Evolutionary conservation across 495 filamentous ascomycete genomes (phyloP).

Genomic region (Lasiosphaeris hirsuta): DNA sequence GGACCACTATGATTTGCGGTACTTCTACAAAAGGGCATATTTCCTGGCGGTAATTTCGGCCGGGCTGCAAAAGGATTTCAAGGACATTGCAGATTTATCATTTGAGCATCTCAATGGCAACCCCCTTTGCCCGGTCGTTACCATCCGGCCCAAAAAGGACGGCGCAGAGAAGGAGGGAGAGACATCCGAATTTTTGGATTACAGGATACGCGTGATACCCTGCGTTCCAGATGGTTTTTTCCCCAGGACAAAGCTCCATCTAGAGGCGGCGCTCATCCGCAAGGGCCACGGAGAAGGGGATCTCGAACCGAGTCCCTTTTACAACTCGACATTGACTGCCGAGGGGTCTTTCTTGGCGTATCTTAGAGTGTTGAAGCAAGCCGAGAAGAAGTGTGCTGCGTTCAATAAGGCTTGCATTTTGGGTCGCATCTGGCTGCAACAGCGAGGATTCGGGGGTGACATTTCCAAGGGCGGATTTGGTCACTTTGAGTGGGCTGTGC

Average conservation of each 20-base stretch:
- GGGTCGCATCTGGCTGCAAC: conserved; percentile 82
- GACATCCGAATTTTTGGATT: conserved; percentile 37
- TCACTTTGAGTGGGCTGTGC: conserved; percentile 80
- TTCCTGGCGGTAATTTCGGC: conserved; percentile 79
- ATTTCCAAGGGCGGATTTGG: conserved; percentile 83
- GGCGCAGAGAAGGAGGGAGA: conserved; percentile 10
- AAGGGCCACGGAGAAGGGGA: conserved; percentile 33
- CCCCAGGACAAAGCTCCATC: conserved; percentile 60
- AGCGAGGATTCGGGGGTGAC: conserved; percentile 71
- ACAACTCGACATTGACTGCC: conserved; percentile 81
- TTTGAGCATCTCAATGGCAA: conserved; percentile 76
- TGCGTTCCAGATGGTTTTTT: conserved; percentile 66
- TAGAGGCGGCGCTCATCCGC: conserved; percentile 69
- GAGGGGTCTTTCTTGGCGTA: conserved; percentile 71
- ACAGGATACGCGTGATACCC: conserved; percentile 73
- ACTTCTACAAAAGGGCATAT: conserved; percentile 92
- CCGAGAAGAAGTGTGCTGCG: conserved; percentile 61
- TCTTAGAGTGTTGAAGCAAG: conserved; percentile 64
- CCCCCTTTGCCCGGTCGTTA: conserved; percentile 67
- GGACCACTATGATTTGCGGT: conserved; percentile 88
- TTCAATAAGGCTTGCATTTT: conserved; percentile 83
- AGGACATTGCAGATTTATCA: conserved; percentile 50
- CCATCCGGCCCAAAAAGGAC: conserved; percentile 39
- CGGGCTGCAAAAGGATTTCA: conserved; percentile 56
- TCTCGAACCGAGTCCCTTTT: conserved; percentile 68